These are phyloP conservation scores for Stenocarpella maydis DNA, from an alignment of 2,329 filamentous ascomycete species.

Conservation along the genomic window DNA sequence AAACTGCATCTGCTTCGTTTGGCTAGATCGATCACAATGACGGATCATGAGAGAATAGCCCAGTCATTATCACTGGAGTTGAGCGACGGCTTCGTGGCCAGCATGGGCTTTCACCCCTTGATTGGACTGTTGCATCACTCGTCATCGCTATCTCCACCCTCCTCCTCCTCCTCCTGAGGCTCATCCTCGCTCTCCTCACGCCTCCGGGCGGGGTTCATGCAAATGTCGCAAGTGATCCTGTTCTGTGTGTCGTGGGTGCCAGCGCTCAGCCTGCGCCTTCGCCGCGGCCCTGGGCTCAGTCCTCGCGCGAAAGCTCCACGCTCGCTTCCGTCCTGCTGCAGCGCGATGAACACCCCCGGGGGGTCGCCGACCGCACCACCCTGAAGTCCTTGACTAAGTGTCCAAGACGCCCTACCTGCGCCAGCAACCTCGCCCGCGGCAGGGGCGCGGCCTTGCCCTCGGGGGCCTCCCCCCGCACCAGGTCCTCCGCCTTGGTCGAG, in stretches of 20 bases:
- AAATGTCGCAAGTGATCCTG: constrained; percentile 89
- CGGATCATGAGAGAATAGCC: not conserved
- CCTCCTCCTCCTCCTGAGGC: constrained; percentile 51
- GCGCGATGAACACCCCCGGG: constrained; percentile 66
- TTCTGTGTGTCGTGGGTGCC: constrained; percentile 83
- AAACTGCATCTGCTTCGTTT: not conserved
- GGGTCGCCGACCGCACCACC: constrained; percentile 57
- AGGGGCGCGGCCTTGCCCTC: constrained; percentile 42
- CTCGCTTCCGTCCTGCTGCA: constrained; percentile 89
- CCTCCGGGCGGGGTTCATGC: constrained; percentile 74
- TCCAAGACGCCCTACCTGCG: constrained; percentile 78
- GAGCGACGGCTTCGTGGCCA: not conserved
- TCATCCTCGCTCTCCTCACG: constrained; percentile 66
- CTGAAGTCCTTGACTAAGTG: constrained; percentile 92
- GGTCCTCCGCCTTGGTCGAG: constrained; percentile 66
- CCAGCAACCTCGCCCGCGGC: constrained; percentile 71
- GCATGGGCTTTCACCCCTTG: no score
- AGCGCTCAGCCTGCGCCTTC: constrained; percentile 67
- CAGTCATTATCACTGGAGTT: not conserved
- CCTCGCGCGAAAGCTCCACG: constrained; percentile 60
- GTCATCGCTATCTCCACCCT: constrained; percentile 42
- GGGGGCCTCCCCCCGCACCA: constrained; percentile 45
- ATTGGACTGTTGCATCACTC: constrained; percentile 28
- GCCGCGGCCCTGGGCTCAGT: constrained; percentile 47
- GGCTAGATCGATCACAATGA: no score